Percentiles rank a stretch among this genome's conserved stretches.
Conservation (phyloP, 345 rosid genomes). For the Salix udensis region DNA sequence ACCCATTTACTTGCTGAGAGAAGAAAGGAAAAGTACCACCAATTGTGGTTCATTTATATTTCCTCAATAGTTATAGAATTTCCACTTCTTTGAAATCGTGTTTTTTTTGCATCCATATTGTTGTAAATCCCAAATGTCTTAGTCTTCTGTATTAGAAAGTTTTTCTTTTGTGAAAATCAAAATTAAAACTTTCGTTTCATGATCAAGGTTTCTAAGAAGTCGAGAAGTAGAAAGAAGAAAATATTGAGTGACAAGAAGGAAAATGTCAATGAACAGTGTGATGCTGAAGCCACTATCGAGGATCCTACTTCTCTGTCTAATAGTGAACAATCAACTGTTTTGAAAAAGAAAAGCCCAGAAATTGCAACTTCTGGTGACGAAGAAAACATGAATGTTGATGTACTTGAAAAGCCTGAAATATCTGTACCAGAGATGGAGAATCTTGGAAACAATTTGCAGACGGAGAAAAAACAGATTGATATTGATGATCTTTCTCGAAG, state of each 20-base stretch:
- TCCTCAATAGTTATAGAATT: not conserved
- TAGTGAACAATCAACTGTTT: slow-evolving; percentile 26
- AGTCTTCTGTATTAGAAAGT: not conserved
- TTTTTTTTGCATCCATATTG: not conserved
- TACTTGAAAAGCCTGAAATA: slow-evolving; percentile 31
- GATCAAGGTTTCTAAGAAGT: slow-evolving; percentile 74
- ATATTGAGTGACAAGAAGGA: slow-evolving; percentile 29
- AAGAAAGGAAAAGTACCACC: too few relatives aligned
- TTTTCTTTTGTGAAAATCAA: slow-evolving; percentile 4
- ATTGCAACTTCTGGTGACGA: slow-evolving; percentile 25
- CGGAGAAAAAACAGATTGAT: slow-evolving; percentile 29
- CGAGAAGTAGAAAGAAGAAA: slow-evolving; percentile 58
- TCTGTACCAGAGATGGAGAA: slow-evolving; percentile 28
- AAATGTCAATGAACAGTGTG: slow-evolving; percentile 36
- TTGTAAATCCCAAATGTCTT: not conserved
- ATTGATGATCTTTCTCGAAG: slow-evolving; percentile 45
- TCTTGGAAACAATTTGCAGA: slow-evolving; percentile 24
- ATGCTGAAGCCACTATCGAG: slow-evolving; percentile 32
- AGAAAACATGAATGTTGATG: slow-evolving; percentile 16
- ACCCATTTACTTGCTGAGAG: too few relatives aligned
- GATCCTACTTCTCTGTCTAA: slow-evolving; percentile 29
- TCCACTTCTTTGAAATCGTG: not conserved
- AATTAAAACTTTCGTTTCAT: slow-evolving; percentile 20
- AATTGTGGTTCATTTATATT: not conserved
- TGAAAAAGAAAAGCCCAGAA: slow-evolving; percentile 26